Percentiles rank a stretch among this genome's conserved stretches.
Conservation (phyloP, 2,329 filamentous ascomycete species). For the Elsinoe fawcettii region DNA sequence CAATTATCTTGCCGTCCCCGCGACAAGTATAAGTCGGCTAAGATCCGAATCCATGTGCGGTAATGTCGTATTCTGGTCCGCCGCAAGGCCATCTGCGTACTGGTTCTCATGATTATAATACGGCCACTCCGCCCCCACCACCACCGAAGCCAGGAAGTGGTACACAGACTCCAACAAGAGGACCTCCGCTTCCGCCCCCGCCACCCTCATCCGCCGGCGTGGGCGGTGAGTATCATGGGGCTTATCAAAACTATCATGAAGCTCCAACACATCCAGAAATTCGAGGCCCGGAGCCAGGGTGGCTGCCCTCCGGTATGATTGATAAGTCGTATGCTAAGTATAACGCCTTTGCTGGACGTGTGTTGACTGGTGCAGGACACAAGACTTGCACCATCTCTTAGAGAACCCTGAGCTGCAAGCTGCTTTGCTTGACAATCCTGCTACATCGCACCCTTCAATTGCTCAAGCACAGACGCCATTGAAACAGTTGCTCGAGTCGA, state of each 20-base stretch:
- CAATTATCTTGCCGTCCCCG: not conserved
- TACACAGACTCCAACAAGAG: slow-evolving; percentile 34
- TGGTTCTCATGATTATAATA: slow-evolving; percentile 33
- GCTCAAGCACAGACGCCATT: slow-evolving; percentile 57
- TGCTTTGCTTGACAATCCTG: slow-evolving; percentile 61
- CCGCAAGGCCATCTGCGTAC: not conserved
- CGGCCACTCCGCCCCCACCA: slow-evolving; percentile 41
- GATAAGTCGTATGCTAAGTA: slow-evolving; percentile 65
- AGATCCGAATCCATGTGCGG: not conserved
- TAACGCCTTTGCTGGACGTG: slow-evolving; percentile 12
- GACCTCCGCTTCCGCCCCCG: slow-evolving; percentile 40
- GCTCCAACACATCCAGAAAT: slow-evolving; percentile 18
- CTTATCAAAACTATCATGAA: not conserved
- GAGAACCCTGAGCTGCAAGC: slow-evolving; percentile 58
- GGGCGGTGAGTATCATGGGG: slow-evolving; percentile 24
- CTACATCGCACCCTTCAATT: slow-evolving; percentile 65
- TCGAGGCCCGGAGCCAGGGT: slow-evolving; percentile 50
- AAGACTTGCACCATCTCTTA: slow-evolving; percentile 66
- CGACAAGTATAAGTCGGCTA: not conserved
- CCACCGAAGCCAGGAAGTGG: slow-evolving; percentile 39
- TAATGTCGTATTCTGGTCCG: not conserved
- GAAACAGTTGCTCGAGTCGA: slow-evolving; percentile 57
- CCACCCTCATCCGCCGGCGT: slow-evolving; percentile 29
- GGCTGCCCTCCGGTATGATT: slow-evolving; percentile 68
- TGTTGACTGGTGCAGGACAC: slow-evolving; percentile 50